phyloP scores from a whole-genome alignment of 2,329 filamentous ascomycete genomes.

The Periconia digitata region DNA sequence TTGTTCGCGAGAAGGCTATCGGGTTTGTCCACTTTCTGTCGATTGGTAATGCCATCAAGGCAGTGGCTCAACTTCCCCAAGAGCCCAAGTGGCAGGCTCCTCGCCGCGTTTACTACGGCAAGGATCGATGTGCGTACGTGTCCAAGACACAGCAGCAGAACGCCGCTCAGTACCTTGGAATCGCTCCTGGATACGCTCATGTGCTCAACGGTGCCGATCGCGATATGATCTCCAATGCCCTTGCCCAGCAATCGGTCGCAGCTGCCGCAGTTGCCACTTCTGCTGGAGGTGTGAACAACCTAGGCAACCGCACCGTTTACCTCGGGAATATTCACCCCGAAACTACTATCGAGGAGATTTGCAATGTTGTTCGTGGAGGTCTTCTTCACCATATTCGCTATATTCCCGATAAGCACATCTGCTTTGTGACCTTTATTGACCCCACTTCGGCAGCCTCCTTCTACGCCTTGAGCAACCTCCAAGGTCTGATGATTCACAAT shows the following conservation, averaged over 20 bases:
- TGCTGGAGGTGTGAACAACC: conserved; percentile 93
- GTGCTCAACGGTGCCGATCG: conserved; percentile 95
- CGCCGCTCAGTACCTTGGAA: conserved; percentile 94
- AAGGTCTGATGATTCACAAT: conserved; percentile 99
- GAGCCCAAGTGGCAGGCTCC: conserved; percentile 96
- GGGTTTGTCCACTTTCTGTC: conserved; percentile 97
- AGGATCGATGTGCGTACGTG: conserved; percentile 96
- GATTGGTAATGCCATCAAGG: conserved; percentile 97
- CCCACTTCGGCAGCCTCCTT: conserved; percentile 97
- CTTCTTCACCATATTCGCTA: conserved; percentile 97
- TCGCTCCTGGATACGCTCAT: conserved; percentile 93
- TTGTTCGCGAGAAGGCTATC: conserved; percentile 96
- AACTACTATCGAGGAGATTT: conserved; percentile 98
- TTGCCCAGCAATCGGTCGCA: conserved; percentile 96
- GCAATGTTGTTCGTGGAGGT: conserved; percentile 95
- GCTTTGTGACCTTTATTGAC: conserved; percentile 99
- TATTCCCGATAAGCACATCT: conserved; percentile 99
- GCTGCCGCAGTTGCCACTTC: conserved; percentile 95
- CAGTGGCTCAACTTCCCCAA: conserved; percentile 92
- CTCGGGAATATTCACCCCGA: conserved; percentile 98
- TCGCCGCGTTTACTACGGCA: conserved; percentile 95
- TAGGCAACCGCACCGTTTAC: conserved; percentile 97
- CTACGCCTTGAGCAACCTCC: conserved; percentile 94
- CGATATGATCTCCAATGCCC: conserved; percentile 91
- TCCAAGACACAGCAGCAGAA: conserved; percentile 99